Base-by-base conservation (phyloP, 306 rosid species). In the Rosa persica region DNA sequence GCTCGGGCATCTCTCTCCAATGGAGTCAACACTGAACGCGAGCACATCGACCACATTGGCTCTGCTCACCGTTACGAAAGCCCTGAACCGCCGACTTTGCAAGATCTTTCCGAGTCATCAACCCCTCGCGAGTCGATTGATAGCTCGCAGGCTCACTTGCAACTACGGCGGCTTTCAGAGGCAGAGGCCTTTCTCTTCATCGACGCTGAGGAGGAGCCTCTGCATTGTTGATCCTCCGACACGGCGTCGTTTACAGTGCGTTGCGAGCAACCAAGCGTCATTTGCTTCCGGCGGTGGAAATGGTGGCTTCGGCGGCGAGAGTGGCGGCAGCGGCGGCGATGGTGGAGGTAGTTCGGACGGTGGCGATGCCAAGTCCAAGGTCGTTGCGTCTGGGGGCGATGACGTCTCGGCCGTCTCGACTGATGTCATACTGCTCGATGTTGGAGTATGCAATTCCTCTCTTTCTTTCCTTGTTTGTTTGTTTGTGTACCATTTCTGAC, bases 361-460 rank as follows among this genome's bases (percentile, higher is more conserved):
- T 73, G 87, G 93, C 12, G 89, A 85, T 69, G 86, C 62, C 15
- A 83, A 75, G 79, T 47, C 76, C 22, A 86, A 89, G 65, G 79
- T 92, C 58, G 90, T 86, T 79, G 87, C 82, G 4, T 87, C 86
- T 9, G 85, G 83, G 0, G 80, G 78, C 36, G 88, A 90, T 75
- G 99, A 91, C 65, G 79, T 79, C 82, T 89, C 84, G 19, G 76
- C 87, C 55, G 69, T 85, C 62, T 77, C 89, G 23, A 72, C 91
- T 12, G 96, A 90, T 60, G 96, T 93, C 77, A 89, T 95, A 39
- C 76, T 95, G 69, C 97, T 95, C 70, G 99, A 95, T 75, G 99
- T 95, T 83, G 86, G 89, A 79, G 98, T 95, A 78, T 69, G 97
- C 57, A 62, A 74, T 48, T 72, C 19, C 61, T 74, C 73, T 55